Evolutionary conservation across 163 green algal species (phyloP), one percentile per base, ranked within the genome.

Genomic region (Volvox carteri): DNA sequence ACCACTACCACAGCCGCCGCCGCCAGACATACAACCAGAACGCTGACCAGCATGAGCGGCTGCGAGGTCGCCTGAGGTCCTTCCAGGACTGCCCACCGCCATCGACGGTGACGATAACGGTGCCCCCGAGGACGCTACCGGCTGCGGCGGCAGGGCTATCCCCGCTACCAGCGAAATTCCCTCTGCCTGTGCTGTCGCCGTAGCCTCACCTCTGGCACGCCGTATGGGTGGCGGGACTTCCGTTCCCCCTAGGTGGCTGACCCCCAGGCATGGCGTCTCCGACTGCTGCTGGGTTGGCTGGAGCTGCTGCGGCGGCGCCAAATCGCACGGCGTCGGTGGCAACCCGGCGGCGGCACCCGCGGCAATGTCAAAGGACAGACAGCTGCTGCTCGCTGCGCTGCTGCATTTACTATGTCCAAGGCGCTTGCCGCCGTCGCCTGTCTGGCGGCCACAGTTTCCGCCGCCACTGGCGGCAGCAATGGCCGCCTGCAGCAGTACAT

Each of bases 221-320:
- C 81, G 65, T 14, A 12, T 21, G 12, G 81, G 81, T 46, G 81
- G 81, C 65, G 81, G 81, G 46, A 87, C 81, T 65, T 87, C 81
- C 18, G 7, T 70, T 9, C 81, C 81, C 44, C 81, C 81, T 12
- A 87, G 81, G 12, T 52, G 7, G 19, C 33, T 54, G 33, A 87
- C n/a, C 33, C 81, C 44, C 1, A 78, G 65, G 54, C 52, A 37
- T 30, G 42, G 74, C 74, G 18, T 16, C 18, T 7, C 25, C 48
- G 48, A 19, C 48, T 30, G 70, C 41, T 2, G 19, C 41, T 21
- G 67, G 37, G 67, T 46, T 18, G 42, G 46, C 48, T 23, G 30
- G 30, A 21, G 42, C 35, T n/a, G 52, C 48, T 50, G 19, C 48
- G 48, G 75, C 30, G 46, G n/a, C 35, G 75, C 46, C 33, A 33